Evolutionary conservation across 2,329 filamentous ascomycete species (phyloP).

Genomic region (Neobulgaria alba): DNA sequence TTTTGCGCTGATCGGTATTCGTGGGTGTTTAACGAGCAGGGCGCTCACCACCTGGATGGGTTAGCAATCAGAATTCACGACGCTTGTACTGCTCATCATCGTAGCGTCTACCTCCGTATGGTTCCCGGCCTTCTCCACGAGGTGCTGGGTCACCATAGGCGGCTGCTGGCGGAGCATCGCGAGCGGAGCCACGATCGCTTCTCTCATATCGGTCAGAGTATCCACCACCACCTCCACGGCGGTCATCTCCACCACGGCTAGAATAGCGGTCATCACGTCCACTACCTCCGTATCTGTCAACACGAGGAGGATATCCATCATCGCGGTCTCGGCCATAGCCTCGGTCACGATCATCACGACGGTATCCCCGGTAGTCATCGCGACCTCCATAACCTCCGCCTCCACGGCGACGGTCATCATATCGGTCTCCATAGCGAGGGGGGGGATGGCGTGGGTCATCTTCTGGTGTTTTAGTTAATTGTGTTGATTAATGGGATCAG

Average conservation of each 20-base stretch:
- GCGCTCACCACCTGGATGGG: conserved; percentile 29
- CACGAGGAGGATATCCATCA: conserved; percentile 28
- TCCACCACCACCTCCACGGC: conserved; percentile 36
- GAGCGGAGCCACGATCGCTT: conserved; percentile 39
- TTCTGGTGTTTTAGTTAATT: conserved; percentile 33
- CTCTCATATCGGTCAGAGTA: conserved; percentile 39
- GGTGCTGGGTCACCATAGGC: conserved; percentile 36
- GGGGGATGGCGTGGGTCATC: conserved; percentile 40
- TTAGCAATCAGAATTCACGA: conserved; percentile 31
- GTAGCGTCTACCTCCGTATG: conserved; percentile 35
- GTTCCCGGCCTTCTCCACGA: conserved; percentile 35
- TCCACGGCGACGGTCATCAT: conserved; percentile 39
- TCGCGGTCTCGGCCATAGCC: conserved; percentile 33
- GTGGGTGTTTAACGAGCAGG: conserved; percentile 31
- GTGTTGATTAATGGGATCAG: conserved; percentile 31
- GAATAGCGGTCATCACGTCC: conserved; percentile 27
- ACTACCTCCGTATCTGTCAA: conserved; percentile 29
- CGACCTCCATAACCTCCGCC: conserved; percentile 20
- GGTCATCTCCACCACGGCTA: conserved; percentile 32
- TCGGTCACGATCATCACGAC: conserved; percentile 36
- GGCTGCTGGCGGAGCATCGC: conserved; percentile 32
- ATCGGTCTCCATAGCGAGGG: conserved; percentile 30
- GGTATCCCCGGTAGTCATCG: conserved; percentile 30
- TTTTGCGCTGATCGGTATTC: conserved; percentile 26
- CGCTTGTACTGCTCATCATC: conserved; percentile 28